These are phyloP conservation scores for Boletellus ananas DNA, from an alignment of 768 basidiomycete species.

Conservation along the genomic window DNA sequence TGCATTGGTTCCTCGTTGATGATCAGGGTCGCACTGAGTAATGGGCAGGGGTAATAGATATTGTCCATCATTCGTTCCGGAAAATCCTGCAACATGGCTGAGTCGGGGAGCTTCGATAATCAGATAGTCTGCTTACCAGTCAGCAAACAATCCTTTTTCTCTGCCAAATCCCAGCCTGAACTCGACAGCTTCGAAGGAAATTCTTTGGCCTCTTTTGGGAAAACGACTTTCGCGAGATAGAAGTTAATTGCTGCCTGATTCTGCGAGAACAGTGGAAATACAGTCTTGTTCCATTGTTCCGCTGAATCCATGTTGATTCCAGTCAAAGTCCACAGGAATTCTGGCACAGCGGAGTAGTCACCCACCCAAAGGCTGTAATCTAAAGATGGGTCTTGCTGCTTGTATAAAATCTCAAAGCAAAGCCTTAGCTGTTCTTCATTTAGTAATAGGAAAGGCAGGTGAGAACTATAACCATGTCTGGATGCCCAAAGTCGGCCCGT, in stretches of 20 bases:
- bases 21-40: slow-evolving; percentile 14
- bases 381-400: slow-evolving; percentile 16
- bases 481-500: slow-evolving; percentile 26
- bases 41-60: slow-evolving; percentile 34
- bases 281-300: slow-evolving; percentile 21
- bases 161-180: slow-evolving; percentile 9
- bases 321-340: slow-evolving; percentile 26
- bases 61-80: slow-evolving; percentile 35
- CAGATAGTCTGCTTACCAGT: neutral
- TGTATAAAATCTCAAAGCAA: neutral
- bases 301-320: slow-evolving; percentile 41
- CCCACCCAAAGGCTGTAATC: slow-evolving; percentile 18
- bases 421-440: neutral
- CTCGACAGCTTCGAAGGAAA: slow-evolving; percentile 20
- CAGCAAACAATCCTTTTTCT: neutral
- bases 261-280: slow-evolving; percentile 34
- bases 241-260: slow-evolving; percentile 35
- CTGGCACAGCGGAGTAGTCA: slow-evolving; percentile 27
- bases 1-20: slow-evolving; percentile 12
- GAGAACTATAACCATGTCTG: slow-evolving; percentile 19
- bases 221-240: slow-evolving; percentile 43
- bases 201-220: slow-evolving; percentile 37
- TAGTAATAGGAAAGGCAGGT: slow-evolving; percentile 20
- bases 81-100: slow-evolving; percentile 26
- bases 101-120: slow-evolving; percentile 2